These are phyloP conservation scores for Asterella californica DNA, from an alignment of 225 moss, liverwort and hornwort genomes.

Conservation along the genomic window DNA sequence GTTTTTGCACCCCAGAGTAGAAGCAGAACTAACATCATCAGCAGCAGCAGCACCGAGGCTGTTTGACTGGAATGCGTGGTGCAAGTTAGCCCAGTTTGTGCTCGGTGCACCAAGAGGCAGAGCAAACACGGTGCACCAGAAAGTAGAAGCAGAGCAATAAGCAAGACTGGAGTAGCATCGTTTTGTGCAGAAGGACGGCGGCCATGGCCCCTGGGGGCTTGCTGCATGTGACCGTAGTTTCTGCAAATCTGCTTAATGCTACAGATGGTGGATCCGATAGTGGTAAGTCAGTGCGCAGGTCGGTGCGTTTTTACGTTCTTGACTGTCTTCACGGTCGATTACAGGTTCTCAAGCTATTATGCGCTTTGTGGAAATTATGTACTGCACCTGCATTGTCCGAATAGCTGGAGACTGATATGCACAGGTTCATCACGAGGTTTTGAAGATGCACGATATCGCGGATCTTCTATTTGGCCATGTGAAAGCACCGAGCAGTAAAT, in stretches of 20 bases:
- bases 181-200: constrained; percentile 19
- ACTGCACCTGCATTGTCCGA: background rate
- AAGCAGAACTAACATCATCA: background rate
- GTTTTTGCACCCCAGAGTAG: background rate
- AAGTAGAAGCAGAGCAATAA: constrained; percentile 19
- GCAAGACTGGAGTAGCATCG: constrained; percentile 10
- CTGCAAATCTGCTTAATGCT: constrained; percentile 38
- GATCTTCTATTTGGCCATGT: background rate
- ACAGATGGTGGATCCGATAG: constrained; percentile 33
- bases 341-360: background rate
- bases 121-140: constrained; percentile 17
- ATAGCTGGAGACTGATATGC: background rate
- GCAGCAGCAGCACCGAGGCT: background rate
- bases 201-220: constrained; percentile 41
- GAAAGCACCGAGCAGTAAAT: background rate
- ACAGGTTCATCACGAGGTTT: background rate
- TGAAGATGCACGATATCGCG: background rate
- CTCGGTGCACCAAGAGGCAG: constrained; percentile 19
- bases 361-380: background rate
- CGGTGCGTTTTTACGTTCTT: background rate
- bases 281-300: constrained; percentile 22
- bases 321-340: background rate
- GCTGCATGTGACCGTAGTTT: constrained; percentile 42
- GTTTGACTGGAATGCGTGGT: constrained; percentile 19
- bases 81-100: constrained; percentile 7